phyloP scores from a whole-genome alignment of 2,329 filamentous ascomycete genomes.

The Diaporthe nobilis region DNA sequence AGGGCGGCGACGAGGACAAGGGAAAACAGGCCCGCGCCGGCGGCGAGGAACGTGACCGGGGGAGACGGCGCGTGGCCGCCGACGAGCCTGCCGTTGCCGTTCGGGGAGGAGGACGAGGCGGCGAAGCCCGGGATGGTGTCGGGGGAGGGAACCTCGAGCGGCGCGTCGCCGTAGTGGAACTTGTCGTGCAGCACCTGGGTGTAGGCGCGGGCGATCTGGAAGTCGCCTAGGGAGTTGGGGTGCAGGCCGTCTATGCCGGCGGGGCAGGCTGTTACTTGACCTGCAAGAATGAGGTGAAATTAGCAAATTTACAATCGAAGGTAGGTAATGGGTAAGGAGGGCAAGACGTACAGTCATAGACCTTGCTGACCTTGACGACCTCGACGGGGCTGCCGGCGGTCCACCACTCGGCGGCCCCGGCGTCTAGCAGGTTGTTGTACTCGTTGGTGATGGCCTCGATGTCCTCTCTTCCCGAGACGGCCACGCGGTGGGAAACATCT shows the following conservation, averaged over 20 bases:
- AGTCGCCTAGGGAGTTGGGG: slow-evolving; percentile 57
- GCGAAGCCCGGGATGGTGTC: slow-evolving; percentile 10
- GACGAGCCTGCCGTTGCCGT: not conserved
- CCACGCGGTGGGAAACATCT: slow-evolving; percentile 49
- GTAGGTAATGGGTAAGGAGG: no score
- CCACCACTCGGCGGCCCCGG: slow-evolving; percentile 47
- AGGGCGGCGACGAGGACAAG: slow-evolving; percentile 14
- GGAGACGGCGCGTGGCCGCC: not conserved
- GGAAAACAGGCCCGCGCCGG: slow-evolving; percentile 10
- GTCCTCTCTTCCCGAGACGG: slow-evolving; percentile 45
- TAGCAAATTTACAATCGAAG: no score
- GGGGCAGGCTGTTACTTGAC: slow-evolving; percentile 44
- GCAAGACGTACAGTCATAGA: slow-evolving; percentile 48
- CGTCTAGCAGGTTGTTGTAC: slow-evolving; percentile 48
- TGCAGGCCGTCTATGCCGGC: slow-evolving; percentile 59
- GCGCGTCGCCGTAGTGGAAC: slow-evolving; percentile 45
- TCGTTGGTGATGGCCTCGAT: slow-evolving; percentile 45
- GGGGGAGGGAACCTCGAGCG: slow-evolving; percentile 45
- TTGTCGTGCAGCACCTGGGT: slow-evolving; percentile 47
- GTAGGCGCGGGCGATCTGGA: slow-evolving; percentile 58
- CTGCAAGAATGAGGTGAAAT: slow-evolving; percentile 17
- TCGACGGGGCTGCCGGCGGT: slow-evolving; percentile 48
- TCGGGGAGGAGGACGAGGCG: not conserved
- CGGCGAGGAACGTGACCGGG: slow-evolving; percentile 12
- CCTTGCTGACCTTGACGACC: slow-evolving; percentile 51